Evolutionary conservation across 257 asterid species (phyloP), one percentile per base, ranked within the genome.

Genomic region (Paulownia fortunei): DNA sequence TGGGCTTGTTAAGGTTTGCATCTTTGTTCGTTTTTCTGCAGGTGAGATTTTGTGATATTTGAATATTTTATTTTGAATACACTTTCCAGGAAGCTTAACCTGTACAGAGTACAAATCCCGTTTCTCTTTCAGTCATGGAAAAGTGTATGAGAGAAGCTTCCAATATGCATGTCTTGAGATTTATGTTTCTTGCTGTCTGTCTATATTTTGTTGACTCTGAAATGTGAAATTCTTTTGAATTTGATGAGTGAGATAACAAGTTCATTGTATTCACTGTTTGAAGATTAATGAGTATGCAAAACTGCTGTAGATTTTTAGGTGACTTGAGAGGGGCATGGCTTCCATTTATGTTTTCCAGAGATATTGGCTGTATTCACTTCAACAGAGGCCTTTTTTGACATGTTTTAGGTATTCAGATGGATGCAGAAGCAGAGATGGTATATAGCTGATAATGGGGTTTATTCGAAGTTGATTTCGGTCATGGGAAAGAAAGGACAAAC

Each of bases 391-490:
- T 80, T 72, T 46, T 56, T 74, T 74, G 49, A 39, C 30, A 24
- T 61, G 30, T 32, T 62, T 78, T 87, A 94, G 99, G 96, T 94
- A 36, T 94, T 94, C 82, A 91, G 99, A 85, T 95, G 99, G 99
- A 95, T 95, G 99, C 99, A 95, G 84, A 91, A 91, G 85, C 99
- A 95, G 84, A 85, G 84, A 78, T 95, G 99, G 98, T 95, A 95
- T 68, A 76, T 95, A 70, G 97, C 99, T 0, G 99, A 95, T 82
- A 95, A 93, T 78, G 97, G 98, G 32, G 97, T 95, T 61, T 95
- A 95, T 83, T 95, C 98, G 0, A 95, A 95, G 86, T 69, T 95
- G 83, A 95, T 95, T 59, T 95, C 99, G 0, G 92, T 95, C 34
- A 95, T 95, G 99, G 99, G 99, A 11, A 95, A 84, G 88, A 91